These are phyloP conservation scores for Stagonosporopsis cucurbitacearum DNA, from an alignment of 2,329 filamentous ascomycete species.

Conservation along the genomic window DNA sequence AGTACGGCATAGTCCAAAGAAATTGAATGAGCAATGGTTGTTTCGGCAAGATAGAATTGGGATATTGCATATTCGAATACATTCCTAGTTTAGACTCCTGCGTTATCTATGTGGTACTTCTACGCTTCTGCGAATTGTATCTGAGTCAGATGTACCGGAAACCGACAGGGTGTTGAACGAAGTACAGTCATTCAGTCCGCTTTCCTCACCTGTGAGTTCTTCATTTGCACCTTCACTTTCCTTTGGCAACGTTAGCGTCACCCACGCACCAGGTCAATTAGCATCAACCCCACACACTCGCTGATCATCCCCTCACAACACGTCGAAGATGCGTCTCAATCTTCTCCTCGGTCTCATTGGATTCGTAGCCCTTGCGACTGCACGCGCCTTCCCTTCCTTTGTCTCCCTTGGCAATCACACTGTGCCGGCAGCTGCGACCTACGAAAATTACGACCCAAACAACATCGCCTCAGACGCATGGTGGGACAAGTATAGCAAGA, in stretches of 20 bases:
- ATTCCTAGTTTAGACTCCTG: too few relatives aligned
- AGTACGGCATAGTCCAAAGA: too few relatives aligned
- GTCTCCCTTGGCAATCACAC: background rate
- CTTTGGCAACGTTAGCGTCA: background rate
- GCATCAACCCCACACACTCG: background rate
- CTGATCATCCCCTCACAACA: background rate
- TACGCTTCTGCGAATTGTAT: too few relatives aligned
- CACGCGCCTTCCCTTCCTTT: background rate
- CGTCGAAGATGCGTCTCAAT: background rate
- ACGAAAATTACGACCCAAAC: background rate
- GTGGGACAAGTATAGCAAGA: slow-evolving; percentile 18
- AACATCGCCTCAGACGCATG: slow-evolving; percentile 11
- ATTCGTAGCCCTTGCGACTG: background rate
- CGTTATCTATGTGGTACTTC: too few relatives aligned
- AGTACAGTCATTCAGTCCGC: background rate
- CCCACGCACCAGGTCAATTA: background rate
- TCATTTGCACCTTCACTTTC: slow-evolving; percentile 7
- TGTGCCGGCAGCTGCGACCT: background rate
- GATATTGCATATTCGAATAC: too few relatives aligned
- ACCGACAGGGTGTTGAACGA: too few relatives aligned
- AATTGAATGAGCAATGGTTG: too few relatives aligned
- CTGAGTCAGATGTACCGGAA: too few relatives aligned
- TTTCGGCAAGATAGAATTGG: too few relatives aligned
- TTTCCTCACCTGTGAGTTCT: background rate
- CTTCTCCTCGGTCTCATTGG: background rate